These are phyloP conservation scores for Pyrenochaeta sp. DNA, from an alignment of 2,329 filamentous ascomycete species.

Conservation along the genomic window DNA sequence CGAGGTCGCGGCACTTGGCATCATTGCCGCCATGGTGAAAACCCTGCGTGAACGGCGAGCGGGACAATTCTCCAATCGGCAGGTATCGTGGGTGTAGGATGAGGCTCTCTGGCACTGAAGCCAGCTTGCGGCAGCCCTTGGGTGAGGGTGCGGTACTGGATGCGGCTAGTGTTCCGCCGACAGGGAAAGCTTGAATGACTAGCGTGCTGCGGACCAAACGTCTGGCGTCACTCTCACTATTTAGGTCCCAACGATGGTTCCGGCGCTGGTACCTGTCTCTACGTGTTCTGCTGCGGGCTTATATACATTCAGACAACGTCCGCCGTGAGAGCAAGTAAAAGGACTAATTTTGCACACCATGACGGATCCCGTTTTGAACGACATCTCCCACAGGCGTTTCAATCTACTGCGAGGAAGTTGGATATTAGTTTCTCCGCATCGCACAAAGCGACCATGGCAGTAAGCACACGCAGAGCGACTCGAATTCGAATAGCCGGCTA, in stretches of 20 bases:
- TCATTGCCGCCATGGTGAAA: slow-evolving; percentile 55
- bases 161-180: slow-evolving; percentile 33
- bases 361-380: slow-evolving; percentile 72
- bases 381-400: slow-evolving; percentile 91
- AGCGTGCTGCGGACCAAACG: slow-evolving; percentile 26
- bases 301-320: slow-evolving; percentile 19
- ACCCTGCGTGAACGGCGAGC: slow-evolving; percentile 32
- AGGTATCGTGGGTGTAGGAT: slow-evolving; percentile 36
- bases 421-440: slow-evolving; percentile 93
- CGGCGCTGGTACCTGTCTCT: slow-evolving; percentile 18
- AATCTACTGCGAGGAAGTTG: slow-evolving; percentile 91
- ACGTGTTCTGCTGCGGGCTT: slow-evolving; percentile 16
- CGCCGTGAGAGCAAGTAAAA: slow-evolving; percentile 10
- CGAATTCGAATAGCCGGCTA: slow-evolving; percentile 1
- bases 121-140: slow-evolving; percentile 22
- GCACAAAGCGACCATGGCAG: slow-evolving; percentile 98
- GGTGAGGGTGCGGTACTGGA: slow-evolving; percentile 28
- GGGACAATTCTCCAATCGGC: slow-evolving; percentile 35
- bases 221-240: slow-evolving; percentile 38
- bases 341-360: slow-evolving; percentile 39
- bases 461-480: slow-evolving; percentile 58
- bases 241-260: slow-evolving; percentile 32
- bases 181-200: slow-evolving; percentile 31
- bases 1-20: slow-evolving; percentile 51
- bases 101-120: slow-evolving; percentile 40